Evolutionary conservation across 345 rosid genomes (phyloP).

Genomic region (Sisymbrium altissimum): DNA sequence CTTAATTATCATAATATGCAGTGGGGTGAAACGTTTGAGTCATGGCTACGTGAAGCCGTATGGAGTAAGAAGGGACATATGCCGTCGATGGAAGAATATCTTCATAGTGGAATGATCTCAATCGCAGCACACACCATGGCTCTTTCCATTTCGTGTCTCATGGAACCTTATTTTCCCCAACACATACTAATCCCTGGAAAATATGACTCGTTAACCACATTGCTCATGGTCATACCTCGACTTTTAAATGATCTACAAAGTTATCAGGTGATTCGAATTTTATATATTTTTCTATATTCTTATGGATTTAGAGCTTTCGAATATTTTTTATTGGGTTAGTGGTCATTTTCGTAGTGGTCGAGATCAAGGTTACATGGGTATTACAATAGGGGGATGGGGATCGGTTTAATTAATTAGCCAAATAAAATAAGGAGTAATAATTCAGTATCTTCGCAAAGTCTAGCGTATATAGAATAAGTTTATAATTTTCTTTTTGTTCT

Average conservation of each 20-base stretch:
- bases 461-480: not conserved
- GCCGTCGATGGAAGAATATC: conserved; percentile 45
- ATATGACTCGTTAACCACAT: conserved; percentile 41
- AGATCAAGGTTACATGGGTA: not conserved
- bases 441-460: not conserved
- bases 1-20: conserved; percentile 1
- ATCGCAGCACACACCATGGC: conserved; percentile 46
- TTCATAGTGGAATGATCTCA: conserved; percentile 45
- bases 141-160: conserved; percentile 36
- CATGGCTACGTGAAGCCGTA: conserved; percentile 61
- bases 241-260: conserved; percentile 59
- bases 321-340: not conserved
- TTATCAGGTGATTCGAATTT: conserved; percentile 38
- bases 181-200: conserved; percentile 29
- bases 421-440: not conserved
- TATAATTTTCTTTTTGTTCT: not conserved
- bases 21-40: conserved; percentile 65
- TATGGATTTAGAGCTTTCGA: not conserved
- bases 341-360: too few relatives aligned
- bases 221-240: conserved; percentile 51
- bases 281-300: not conserved
- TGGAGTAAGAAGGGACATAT: conserved; percentile 46
- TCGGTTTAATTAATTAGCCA: not conserved
- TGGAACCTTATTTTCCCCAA: conserved; percentile 25
- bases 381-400: not conserved